Evolutionary conservation across 2,329 filamentous ascomycete genomes (phyloP), one percentile per base, ranked within the genome.

Genomic region (Xylaria sp.): DNA sequence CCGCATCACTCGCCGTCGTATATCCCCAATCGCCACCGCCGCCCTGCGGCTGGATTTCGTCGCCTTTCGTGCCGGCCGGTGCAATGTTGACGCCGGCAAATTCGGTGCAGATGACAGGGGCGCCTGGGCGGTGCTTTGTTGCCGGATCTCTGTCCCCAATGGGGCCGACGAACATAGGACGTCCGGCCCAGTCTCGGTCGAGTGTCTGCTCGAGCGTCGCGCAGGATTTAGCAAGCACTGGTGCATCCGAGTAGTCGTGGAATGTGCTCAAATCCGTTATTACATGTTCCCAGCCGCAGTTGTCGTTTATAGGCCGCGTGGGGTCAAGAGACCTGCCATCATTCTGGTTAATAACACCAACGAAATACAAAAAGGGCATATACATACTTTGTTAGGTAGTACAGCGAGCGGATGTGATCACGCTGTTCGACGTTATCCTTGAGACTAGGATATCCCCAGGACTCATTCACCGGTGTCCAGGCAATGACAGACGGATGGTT

Each of bases 241-340:
- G 77, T 0, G 79, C 84, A 67, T 90, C 87, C 17, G 80, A 78
- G 70, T 90, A 90, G 72, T 90, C 87, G 71, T 90, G 88, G 77
- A 88, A 90, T 0, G 87, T 89, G 23, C 84, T 85, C 2, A 90
- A 75, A 66, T 90, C 87, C 0, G 85, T 87, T 10, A 79, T 68
- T 5, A 90, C 86, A 64, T 90, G 87, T 69, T 90, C 87, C 88
- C 88, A 90, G 33, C 88, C 88, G 66, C 87, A 90, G 73, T 90
- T 90, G 72, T 90, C 87, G 69, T 90, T 90, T 69, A 90, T 80
- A 15, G 86, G 86, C 5, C 88, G 77, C 0, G 84, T 88, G 1
- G 84, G 80, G 65, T 90, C 88, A 1, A 90, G 78, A 0, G 80
- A 80, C 69, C 78, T 78, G 31, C 2, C n/a, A 13, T 38, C 6